These are phyloP conservation scores for Puccinia brachypodii DNA, from an alignment of 1,284 basidiomycete species.

Conservation along the genomic window DNA sequence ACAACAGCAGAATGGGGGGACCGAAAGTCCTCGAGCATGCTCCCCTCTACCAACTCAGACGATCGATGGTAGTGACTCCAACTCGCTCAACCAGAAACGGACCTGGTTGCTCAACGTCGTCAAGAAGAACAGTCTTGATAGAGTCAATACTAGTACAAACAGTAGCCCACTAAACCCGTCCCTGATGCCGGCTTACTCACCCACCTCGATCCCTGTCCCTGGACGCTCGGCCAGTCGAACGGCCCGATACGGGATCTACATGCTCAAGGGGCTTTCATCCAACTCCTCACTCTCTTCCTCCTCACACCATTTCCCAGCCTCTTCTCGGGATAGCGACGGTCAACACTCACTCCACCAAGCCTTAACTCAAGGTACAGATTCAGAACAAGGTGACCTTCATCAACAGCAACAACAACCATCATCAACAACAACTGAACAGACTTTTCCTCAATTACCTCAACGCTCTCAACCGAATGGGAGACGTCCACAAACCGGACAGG, in stretches of 20 bases:
- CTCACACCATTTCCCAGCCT: not conserved
- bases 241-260: constrained; percentile 14
- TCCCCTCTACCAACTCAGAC: not conserved
- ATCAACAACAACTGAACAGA: not conserved
- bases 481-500: not conserved
- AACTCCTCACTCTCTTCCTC: constrained; percentile 12
- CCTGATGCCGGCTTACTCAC: not conserved
- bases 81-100: not conserved
- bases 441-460: not conserved
- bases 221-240: not conserved
- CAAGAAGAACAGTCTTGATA: not conserved
- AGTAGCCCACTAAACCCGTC: not conserved
- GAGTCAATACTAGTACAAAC: not conserved
- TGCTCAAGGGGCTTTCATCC: constrained; percentile 22
- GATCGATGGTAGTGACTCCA: not conserved
- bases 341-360: constrained; percentile 13
- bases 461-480: not conserved
- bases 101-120: constrained; percentile 7
- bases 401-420: not conserved
- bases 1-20: not conserved
- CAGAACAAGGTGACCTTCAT: not conserved
- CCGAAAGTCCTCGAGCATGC: not conserved
- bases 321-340: constrained; percentile 7
- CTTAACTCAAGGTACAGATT: constrained; percentile 1
- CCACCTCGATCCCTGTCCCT: not conserved